phyloP scores from a whole-genome alignment of 2,329 filamentous ascomycete genomes.

The Neofusicoccum ribis region DNA sequence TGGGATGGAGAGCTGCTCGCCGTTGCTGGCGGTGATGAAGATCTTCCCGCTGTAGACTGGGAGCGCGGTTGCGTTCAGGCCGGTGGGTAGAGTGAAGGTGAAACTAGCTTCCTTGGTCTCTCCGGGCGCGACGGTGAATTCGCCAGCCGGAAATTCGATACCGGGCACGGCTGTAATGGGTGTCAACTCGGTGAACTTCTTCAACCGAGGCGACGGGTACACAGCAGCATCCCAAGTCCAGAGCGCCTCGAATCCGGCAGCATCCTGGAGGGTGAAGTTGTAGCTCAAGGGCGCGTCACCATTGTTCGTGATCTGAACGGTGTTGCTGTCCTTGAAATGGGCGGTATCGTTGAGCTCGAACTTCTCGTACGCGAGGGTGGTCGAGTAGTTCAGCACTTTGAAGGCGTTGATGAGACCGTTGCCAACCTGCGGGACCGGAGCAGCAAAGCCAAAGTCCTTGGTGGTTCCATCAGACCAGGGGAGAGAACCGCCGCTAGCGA shows the following conservation, averaged over 20 bases:
- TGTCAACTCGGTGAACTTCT: conserved; percentile 11
- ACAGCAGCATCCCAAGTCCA: conserved; percentile 25
- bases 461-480: conserved; percentile 25
- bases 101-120: background rate
- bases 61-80: conserved; percentile 28
- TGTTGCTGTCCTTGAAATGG: conserved; percentile 51
- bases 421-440: conserved; percentile 61
- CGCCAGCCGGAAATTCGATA: conserved; percentile 25
- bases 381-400: conserved; percentile 57
- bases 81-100: conserved; percentile 17
- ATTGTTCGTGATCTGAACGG: conserved; percentile 59
- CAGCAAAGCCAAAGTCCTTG: conserved; percentile 22
- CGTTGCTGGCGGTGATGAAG: conserved; percentile 27
- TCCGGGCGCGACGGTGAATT: conserved; percentile 23
- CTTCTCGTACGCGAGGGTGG: conserved; percentile 56
- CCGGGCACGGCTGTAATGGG: conserved; percentile 19
- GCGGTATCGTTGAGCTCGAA: conserved; percentile 66
- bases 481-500: conserved; percentile 31
- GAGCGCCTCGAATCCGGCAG: conserved; percentile 56
- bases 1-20: conserved; percentile 31
- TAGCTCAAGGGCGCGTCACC: conserved; percentile 53
- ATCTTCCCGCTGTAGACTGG: conserved; percentile 37
- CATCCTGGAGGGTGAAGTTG: conserved; percentile 52
- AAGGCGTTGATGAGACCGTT: conserved; percentile 61
- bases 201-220: conserved; percentile 24